These are phyloP conservation scores for Cystoderma amianthinum DNA, from an alignment of 768 basidiomycete species.

Conservation along the genomic window DNA sequence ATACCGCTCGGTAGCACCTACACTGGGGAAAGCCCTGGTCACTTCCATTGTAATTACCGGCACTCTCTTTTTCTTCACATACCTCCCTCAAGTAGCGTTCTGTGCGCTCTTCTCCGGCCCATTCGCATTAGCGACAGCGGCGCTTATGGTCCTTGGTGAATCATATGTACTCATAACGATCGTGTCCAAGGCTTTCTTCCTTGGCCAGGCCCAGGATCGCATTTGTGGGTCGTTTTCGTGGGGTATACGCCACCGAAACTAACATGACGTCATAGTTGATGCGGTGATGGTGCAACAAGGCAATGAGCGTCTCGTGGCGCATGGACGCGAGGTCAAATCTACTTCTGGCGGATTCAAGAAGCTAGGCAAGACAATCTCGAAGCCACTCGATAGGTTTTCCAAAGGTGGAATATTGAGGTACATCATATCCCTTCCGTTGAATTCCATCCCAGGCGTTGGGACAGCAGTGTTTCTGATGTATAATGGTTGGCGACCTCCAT, in stretches of 20 bases:
- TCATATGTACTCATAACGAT: conserved; percentile 28
- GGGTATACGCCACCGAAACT: conserved; percentile 3
- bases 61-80: conserved; percentile 50
- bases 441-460: conserved; percentile 59
- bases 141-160: conserved; percentile 36
- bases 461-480: conserved; percentile 54
- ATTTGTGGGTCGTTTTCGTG: conserved; percentile 25
- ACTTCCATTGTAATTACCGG: conserved; percentile 31
- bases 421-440: conserved; percentile 58
- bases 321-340: conserved; percentile 23
- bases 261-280: conserved; percentile 18
- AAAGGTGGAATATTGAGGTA: conserved; percentile 46
- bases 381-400: conserved; percentile 37
- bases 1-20: conserved; percentile 24
- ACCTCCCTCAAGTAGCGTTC: conserved; percentile 60
- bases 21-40: conserved; percentile 29
- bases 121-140: conserved; percentile 50
- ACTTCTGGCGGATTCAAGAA: conserved; percentile 28
- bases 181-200: conserved; percentile 26
- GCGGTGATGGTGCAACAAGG: conserved; percentile 28
- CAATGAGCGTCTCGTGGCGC: conserved; percentile 14
- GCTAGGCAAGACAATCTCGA: conserved; percentile 40
- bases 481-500: conserved; percentile 27
- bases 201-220: conserved; percentile 26
- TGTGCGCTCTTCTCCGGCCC: conserved; percentile 60